These are phyloP conservation scores for Ramaria sp. DNA, from an alignment of 768 basidiomycete genomes.

Conservation along the genomic window DNA sequence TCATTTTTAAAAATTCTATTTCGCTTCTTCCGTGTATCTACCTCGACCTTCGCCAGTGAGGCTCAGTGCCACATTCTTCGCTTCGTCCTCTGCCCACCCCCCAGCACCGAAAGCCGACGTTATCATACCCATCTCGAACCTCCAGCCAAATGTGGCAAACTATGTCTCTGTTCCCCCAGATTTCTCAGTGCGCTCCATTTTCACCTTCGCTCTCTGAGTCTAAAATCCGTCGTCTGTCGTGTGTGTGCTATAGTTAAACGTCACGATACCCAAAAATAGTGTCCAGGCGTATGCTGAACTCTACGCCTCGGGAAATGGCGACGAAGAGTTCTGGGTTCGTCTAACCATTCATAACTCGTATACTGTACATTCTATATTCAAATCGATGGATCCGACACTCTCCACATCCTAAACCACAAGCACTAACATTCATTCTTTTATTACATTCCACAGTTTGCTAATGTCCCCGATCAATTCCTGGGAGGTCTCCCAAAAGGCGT, in stretches of 20 bases:
- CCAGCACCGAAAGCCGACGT: constrained; percentile 48
- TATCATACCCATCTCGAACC: constrained; percentile 61
- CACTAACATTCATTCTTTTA: no score
- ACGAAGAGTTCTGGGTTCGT: constrained; percentile 72
- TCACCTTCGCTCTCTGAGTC: not conserved
- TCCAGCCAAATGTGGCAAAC: constrained; percentile 51
- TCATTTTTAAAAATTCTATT: no score
- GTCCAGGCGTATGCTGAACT: constrained; percentile 60
- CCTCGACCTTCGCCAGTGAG: no score
- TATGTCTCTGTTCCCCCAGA: constrained; percentile 67
- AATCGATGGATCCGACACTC: no score
- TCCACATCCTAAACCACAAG: no score
- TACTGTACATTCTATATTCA: no score
- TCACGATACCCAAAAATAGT: constrained; percentile 63
- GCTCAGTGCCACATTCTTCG: constrained; percentile 62
- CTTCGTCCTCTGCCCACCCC: constrained; percentile 43
- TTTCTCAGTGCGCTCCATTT: constrained; percentile 41
- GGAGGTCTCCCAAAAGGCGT: constrained; percentile 37
- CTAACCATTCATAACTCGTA: not conserved
- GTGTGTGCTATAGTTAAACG: constrained; percentile 34
- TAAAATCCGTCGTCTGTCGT: no score
- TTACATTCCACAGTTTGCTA: constrained; percentile 42
- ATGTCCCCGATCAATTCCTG: constrained; percentile 53
- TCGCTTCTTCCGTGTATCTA: no score
- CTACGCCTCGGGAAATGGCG: constrained; percentile 52